Base-by-base conservation (phyloP, 1,284 basidiomycete genomes). In the Naganishia cerealis region DNA sequence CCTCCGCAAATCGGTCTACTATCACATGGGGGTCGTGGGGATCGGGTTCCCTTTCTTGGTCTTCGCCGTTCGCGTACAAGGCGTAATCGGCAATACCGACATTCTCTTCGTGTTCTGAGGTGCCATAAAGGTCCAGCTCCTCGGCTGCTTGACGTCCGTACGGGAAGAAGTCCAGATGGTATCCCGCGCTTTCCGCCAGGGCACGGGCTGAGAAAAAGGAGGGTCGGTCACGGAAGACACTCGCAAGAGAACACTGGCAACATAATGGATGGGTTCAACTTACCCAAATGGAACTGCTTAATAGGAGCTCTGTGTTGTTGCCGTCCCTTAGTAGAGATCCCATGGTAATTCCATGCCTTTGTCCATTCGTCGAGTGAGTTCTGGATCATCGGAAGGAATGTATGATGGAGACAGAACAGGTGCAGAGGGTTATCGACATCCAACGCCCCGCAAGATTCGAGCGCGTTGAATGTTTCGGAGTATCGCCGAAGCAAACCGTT, bases 31-130 rank as follows among this genome's bases (percentile, higher is more conserved):
- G 48, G n/a, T 50, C 48, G n/a, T 10, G n/a, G 9, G 48, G 48
- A 8, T 21, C n/a, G 2, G 48, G 48, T 10, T 50, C 48, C 9
- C 48, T n/a, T 50, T 50, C 8, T 9, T 50, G n/a, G 26, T 50
- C 9, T 50, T 26, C n/a, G 26, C 48, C 48, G 18, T 50, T 50
- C 6, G 8, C n/a, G 48, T 50, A 50, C n/a, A 50, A 26, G 8
- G n/a, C 48, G 48, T 50, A 50, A n/a, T 50, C n/a, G 48, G 48
- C 48, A 50, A 50, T n/a, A 50, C 26, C 48, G 16, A 50, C 48
- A n/a, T n/a, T n/a, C 26, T 50, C 18, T n/a, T 50, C 48, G n/a
- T n/a, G 6, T 50, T 16, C 13, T 2, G 48, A 21, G 48, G 8
- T 21, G n/a, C 48, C n/a, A n/a, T 50, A n/a, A 50, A 50, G 48